A percentile compares a stretch with the other conserved stretches of the same genome.
These are phyloP conservation scores for Chamaenerion angustifolium DNA, from an alignment of 345 rosid genomes.

Conservation along the genomic window DNA sequence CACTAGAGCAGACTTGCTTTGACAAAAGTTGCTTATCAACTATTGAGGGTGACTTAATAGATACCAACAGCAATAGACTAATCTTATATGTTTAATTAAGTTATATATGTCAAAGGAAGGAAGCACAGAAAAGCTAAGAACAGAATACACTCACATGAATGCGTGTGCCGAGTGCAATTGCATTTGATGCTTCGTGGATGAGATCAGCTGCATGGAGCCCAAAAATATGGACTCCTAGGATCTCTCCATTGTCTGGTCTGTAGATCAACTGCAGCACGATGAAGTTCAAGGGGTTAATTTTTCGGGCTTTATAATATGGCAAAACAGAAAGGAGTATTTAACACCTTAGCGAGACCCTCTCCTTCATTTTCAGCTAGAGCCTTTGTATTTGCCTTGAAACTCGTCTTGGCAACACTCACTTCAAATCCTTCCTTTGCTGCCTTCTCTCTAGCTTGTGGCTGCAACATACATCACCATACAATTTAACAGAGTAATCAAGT, in stretches of 20 bases:
- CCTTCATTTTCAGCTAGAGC: conserved; percentile 98
- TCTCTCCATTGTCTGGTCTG: conserved; percentile 94
- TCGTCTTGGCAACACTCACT: conserved; percentile 75
- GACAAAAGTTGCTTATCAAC: too few species aligned
- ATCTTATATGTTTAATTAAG: background rate
- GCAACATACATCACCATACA: conserved; percentile 1
- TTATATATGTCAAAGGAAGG: background rate
- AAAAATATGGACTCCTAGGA: conserved; percentile 91
- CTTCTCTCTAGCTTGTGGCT: conserved; percentile 99
- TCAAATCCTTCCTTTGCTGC: conserved; percentile 87
- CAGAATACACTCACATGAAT: conserved; percentile 39
- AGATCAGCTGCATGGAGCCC: conserved; percentile 99
- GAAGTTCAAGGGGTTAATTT: background rate
- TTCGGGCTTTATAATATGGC: too few species aligned
- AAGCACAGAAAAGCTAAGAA: too few species aligned
- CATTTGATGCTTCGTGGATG: conserved; percentile 99
- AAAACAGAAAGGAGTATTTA: background rate
- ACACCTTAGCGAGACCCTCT: conserved; percentile 98
- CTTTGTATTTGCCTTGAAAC: conserved; percentile 98
- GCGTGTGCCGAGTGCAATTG: conserved; percentile 76
- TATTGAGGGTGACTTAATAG: background rate
- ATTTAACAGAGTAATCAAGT: background rate
- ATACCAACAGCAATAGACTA: background rate
- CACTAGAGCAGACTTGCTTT: too few species aligned
- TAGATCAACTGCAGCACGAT: conserved; percentile 61